phyloP scores from a whole-genome alignment of 108 stramenopile species.

The Skeletonema tropicum region DNA sequence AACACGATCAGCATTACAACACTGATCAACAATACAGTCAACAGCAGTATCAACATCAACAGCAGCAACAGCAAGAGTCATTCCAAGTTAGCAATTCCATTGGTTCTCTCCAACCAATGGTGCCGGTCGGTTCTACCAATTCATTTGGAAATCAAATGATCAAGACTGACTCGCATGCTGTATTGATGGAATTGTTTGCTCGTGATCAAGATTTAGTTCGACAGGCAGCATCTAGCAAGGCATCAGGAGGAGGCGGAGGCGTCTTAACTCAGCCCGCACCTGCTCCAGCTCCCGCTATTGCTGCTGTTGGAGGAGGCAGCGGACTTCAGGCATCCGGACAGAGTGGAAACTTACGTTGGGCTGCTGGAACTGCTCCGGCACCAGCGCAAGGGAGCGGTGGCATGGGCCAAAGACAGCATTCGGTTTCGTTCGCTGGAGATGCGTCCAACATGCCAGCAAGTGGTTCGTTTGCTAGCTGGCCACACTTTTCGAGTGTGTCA shows the following conservation, averaged over 20 bases:
- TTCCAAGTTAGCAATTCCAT: slow-evolving; percentile 47
- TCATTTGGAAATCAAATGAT: slow-evolving; percentile 58
- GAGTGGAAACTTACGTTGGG: slow-evolving; percentile 26
- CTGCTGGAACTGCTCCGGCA: slow-evolving; percentile 11
- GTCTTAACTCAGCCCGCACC: slow-evolving; percentile 34
- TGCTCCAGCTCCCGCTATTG: slow-evolving; percentile 8
- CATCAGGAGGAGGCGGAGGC: not conserved
- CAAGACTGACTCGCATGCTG: slow-evolving; percentile 91
- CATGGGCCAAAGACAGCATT: slow-evolving; percentile 47
- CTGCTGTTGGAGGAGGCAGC: not conserved
- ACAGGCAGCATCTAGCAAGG: slow-evolving; percentile 57
- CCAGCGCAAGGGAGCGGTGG: slow-evolving; percentile 16
- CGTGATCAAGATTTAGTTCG: slow-evolving; percentile 91
- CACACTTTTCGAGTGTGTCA: slow-evolving; percentile 88
- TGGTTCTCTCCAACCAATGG: slow-evolving; percentile 46
- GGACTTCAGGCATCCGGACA: slow-evolving; percentile 33
- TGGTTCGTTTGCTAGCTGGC: slow-evolving; percentile 71
- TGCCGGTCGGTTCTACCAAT: slow-evolving; percentile 11
- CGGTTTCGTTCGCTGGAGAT: slow-evolving; percentile 46
- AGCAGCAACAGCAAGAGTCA: slow-evolving; percentile 1
- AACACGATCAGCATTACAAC: slow-evolving; percentile 38
- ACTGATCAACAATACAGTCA: slow-evolving; percentile 21
- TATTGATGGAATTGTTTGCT: slow-evolving; percentile 91
- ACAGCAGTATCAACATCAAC: slow-evolving; percentile 24
- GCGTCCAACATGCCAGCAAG: slow-evolving; percentile 62